phyloP scores from a whole-genome alignment of 768 basidiomycete species.

The Tylopilus subfusipes region DNA sequence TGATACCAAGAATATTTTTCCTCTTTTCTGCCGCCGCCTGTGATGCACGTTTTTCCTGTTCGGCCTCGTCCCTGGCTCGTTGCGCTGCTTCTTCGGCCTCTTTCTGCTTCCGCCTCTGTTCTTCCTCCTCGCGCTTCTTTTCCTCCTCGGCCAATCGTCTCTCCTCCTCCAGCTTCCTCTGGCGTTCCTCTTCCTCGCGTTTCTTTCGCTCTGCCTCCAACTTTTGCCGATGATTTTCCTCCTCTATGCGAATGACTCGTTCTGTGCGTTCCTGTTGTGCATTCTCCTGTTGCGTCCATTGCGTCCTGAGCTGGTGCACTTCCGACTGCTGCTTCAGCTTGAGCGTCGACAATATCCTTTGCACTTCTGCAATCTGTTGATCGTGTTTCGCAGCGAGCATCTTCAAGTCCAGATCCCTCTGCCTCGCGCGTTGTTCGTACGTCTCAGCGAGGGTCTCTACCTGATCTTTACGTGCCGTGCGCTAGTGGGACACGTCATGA shows the following conservation, averaged over 20 bases:
- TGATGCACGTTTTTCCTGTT: conserved; percentile 35
- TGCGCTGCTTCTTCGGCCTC: conserved; percentile 31
- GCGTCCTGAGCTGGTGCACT: conserved; percentile 41
- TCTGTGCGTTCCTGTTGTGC: conserved; percentile 59
- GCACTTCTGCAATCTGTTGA: conserved; percentile 52
- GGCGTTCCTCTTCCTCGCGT: conserved; percentile 46
- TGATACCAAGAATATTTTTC: conserved; percentile 47
- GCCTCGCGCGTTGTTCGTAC: conserved; percentile 7
- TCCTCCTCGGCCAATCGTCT: conserved; percentile 42
- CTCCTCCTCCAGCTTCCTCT: conserved; percentile 47
- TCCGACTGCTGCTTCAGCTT: conserved; percentile 44
- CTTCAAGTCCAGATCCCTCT: conserved; percentile 19
- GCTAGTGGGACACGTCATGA: conserved; percentile 23
- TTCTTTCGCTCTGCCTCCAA: conserved; percentile 56
- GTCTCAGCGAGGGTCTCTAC: conserved; percentile 19
- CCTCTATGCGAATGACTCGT: conserved; percentile 56
- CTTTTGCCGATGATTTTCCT: conserved; percentile 50
- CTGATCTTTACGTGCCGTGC: conserved; percentile 37
- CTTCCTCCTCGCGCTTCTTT: conserved; percentile 40
- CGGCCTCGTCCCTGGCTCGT: conserved; percentile 33
- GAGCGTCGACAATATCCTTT: conserved; percentile 41
- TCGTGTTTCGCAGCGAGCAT: conserved; percentile 40
- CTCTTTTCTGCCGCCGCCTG: conserved; percentile 37
- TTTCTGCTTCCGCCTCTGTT: conserved; percentile 37
- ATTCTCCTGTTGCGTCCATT: conserved; percentile 45